Base-by-base conservation (phyloP, 2,329 filamentous ascomycete species). In the Botrytis porri region DNA sequence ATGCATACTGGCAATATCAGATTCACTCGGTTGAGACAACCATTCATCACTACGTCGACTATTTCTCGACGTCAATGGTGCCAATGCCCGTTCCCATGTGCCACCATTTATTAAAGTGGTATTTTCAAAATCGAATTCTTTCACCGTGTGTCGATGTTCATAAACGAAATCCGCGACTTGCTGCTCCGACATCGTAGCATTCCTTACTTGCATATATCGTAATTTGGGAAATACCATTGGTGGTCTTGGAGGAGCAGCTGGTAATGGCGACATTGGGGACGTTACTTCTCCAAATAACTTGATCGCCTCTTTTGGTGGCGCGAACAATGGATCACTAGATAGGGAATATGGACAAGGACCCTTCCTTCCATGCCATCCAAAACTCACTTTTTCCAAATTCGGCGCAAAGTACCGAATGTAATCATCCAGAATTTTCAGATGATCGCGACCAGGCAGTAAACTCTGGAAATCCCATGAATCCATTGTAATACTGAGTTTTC, bases 71-170 rank as follows among this genome's bases (percentile, higher is more conserved):
- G 87, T 89, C 73, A 97, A 83, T 2, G 92, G 92, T 57, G 89
- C 88, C n/a, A 97, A 86, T 0, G 93, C 93, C 43, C 94, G 91
- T 73, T 96, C 92, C 93, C 93, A 97, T 73, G 86, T 91, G 41
- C 92, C 93, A 48, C 85, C 85, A 74, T 88, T 86, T 69, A 89
- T 86, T 61, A 97, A 86, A 43, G 87, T 85, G 29, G 95, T 90
- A 75, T 93, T 90, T 80, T 94, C 90, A 81, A 97, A 94, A 80
- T 94, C 90, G 79, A 95, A 93, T 79, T 95, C 92, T 75, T 88
- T 86, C 63, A 97, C 88, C 0, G 89, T 91, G 72, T 85, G 84
- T 43, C 88, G 87, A 82, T 97, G 93, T 20, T 85, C 83, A 67
- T 85, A 83, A 73, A 96, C 90, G 75, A 97, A 89, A 22, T 86